These are phyloP conservation scores for Epichloe typhina DNA, from an alignment of 2,329 filamentous ascomycete species.

Conservation along the genomic window DNA sequence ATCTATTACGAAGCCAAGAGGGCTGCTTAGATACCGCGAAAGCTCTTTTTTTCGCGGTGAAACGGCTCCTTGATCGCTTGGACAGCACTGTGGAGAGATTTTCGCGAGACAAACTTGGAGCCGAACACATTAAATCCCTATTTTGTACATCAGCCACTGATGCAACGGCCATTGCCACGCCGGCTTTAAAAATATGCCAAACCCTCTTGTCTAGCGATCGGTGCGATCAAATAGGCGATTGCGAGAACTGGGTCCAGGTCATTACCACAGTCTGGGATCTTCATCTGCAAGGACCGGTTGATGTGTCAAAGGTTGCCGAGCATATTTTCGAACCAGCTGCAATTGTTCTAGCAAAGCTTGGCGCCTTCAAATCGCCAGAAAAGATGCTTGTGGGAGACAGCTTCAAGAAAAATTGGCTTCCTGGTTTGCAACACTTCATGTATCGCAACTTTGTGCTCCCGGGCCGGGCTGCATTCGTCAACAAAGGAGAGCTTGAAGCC, in stretches of 20 bases:
- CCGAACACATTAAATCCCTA: slow-evolving; percentile 44
- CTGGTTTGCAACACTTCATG: slow-evolving; percentile 35
- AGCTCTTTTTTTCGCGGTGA: slow-evolving; percentile 34
- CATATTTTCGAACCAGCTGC: slow-evolving; percentile 28
- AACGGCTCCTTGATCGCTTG: slow-evolving; percentile 32
- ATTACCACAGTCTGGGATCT: slow-evolving; percentile 38
- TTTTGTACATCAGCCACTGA: slow-evolving; percentile 38
- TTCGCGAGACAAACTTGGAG: slow-evolving; percentile 36
- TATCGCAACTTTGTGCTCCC: slow-evolving; percentile 38
- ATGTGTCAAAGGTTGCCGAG: slow-evolving; percentile 34
- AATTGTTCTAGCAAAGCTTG: slow-evolving; percentile 27
- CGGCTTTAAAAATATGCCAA: slow-evolving; percentile 32
- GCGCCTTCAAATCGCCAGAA: slow-evolving; percentile 14
- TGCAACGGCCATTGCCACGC: slow-evolving; percentile 30
- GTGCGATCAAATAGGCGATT: slow-evolving; percentile 21
- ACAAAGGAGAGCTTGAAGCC: slow-evolving; percentile 26
- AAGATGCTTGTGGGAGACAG: slow-evolving; percentile 6
- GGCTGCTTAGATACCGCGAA: slow-evolving; percentile 33
- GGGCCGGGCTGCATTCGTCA: slow-evolving; percentile 33
- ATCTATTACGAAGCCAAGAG: slow-evolving; percentile 23
- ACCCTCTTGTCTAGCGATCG: slow-evolving; percentile 21
- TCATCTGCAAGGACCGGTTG: slow-evolving; percentile 35
- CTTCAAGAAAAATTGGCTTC: slow-evolving; percentile 26
- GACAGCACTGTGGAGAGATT: slow-evolving; percentile 20
- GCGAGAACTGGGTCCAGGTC: slow-evolving; percentile 34